phyloP scores from a whole-genome alignment of 768 basidiomycete species.

The Macrolepiota albuminosa region DNA sequence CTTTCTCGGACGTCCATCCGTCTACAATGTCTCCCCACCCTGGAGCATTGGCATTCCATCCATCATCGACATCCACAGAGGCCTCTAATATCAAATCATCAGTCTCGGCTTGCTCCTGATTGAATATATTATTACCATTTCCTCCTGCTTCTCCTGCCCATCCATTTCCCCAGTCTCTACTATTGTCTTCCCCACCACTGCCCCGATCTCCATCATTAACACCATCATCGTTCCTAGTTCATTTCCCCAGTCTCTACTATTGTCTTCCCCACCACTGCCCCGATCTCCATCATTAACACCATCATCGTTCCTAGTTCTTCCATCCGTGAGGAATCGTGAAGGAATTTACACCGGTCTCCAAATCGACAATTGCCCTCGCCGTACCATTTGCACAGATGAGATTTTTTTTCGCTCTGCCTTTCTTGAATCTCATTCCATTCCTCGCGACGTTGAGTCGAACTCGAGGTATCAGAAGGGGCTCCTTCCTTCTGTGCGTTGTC shows the following conservation, averaged over 20 bases:
- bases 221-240: background rate
- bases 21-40: constrained; percentile 1
- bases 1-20: background rate
- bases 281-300: constrained; percentile 10
- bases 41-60: constrained; percentile 5
- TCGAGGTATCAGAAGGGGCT: background rate
- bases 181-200: constrained; percentile 7
- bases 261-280: constrained; percentile 11
- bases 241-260: background rate
- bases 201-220: constrained; percentile 13
- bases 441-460: background rate
- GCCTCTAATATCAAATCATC: background rate
- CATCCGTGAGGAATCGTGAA: background rate
- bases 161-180: background rate
- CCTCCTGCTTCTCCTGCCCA: background rate
- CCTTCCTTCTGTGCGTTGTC: background rate
- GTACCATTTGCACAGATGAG: constrained; percentile 2
- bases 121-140: background rate
- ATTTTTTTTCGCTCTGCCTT: background rate
- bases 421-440: background rate
- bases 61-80: constrained; percentile 1
- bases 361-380: background rate
- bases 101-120: background rate
- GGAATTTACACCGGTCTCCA: constrained; percentile 7
- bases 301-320: background rate